Conservation (phyloP, 345 rosid species). For the Trapa incisa region DNA sequence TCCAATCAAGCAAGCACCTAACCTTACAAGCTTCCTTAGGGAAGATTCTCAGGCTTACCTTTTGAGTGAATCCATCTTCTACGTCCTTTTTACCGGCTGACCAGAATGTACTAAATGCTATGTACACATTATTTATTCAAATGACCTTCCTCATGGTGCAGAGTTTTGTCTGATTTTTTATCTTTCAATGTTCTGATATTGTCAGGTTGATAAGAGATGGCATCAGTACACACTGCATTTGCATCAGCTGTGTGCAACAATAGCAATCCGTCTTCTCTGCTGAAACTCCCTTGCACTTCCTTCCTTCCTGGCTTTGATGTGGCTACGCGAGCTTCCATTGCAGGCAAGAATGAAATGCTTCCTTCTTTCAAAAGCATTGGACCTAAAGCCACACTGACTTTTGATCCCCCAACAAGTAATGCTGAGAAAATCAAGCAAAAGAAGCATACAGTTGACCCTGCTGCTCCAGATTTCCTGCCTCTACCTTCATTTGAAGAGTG, state of each 20-base stretch:
- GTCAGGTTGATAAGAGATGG: constrained; percentile 29
- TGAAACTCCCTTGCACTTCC: constrained; percentile 35
- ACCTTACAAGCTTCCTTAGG: neutral
- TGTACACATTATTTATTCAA: neutral
- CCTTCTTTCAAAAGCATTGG: constrained; percentile 11
- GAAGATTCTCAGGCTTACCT: neutral
- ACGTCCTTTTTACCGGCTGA: neutral
- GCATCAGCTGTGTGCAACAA: constrained; percentile 46
- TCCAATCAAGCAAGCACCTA: too few species aligned
- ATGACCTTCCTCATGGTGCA: neutral
- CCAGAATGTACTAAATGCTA: neutral
- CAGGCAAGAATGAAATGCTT: constrained; percentile 31
- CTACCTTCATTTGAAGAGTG: constrained; percentile 88
- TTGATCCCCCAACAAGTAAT: constrained; percentile 58
- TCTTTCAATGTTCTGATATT: neutral
- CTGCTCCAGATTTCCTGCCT: constrained; percentile 77
- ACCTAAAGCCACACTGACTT: constrained; percentile 57
- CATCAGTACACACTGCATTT: constrained; percentile 48
- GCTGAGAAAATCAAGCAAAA: constrained; percentile 40
- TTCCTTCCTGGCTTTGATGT: constrained; percentile 54
- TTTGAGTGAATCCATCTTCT: neutral
- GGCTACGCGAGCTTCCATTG: constrained; percentile 26
- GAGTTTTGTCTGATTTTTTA: neutral
- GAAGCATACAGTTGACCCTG: constrained; percentile 73
- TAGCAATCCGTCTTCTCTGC: constrained; percentile 29